These are phyloP conservation scores for Pinus taeda DNA, from an alignment of 75 land plant species.

Conservation along the genomic window DNA sequence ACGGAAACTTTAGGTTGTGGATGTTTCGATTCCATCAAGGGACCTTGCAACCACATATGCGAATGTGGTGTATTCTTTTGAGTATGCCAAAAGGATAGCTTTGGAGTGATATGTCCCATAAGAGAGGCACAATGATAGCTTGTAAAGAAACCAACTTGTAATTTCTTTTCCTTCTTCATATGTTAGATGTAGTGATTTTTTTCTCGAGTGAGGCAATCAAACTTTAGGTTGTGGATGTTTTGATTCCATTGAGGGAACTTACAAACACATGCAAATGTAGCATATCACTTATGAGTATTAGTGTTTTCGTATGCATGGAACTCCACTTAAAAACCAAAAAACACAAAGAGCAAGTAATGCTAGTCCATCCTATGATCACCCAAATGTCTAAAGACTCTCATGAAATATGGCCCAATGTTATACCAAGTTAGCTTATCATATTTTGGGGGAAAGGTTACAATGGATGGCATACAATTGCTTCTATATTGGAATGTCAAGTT, in stretches of 20 bases:
- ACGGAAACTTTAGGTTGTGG: too few relatives aligned
- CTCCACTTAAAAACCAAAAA: conserved; percentile 75
- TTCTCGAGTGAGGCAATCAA: too few relatives aligned
- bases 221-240: conserved; percentile 76
- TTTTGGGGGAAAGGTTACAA: conserved; percentile 92
- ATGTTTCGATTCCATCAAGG: too few relatives aligned
- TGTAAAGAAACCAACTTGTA: too few relatives aligned
- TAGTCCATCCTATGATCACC: conserved; percentile 88
- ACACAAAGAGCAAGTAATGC: conserved; percentile 79
- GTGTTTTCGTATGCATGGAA: conserved; percentile 98
- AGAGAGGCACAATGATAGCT: too few relatives aligned
- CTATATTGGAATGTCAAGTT: conserved; percentile 86
- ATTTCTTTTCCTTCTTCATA: too few relatives aligned
- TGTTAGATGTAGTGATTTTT: too few relatives aligned
- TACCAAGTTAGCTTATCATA: conserved; percentile 96
- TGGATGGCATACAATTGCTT: conserved; percentile 93
- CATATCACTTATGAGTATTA: conserved; percentile 96
- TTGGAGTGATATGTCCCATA: too few relatives aligned
- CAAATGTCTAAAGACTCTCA: conserved; percentile 84
- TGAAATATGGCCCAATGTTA: conserved; percentile 96
- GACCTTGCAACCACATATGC: too few relatives aligned
- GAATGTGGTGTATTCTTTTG: too few relatives aligned
- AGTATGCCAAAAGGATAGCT: too few relatives aligned
- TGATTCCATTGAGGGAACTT: conserved; percentile 76
- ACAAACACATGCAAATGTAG: conserved; percentile 93